phyloP scores from a whole-genome alignment of 345 rosid genomes.

The Populus alba region DNA sequence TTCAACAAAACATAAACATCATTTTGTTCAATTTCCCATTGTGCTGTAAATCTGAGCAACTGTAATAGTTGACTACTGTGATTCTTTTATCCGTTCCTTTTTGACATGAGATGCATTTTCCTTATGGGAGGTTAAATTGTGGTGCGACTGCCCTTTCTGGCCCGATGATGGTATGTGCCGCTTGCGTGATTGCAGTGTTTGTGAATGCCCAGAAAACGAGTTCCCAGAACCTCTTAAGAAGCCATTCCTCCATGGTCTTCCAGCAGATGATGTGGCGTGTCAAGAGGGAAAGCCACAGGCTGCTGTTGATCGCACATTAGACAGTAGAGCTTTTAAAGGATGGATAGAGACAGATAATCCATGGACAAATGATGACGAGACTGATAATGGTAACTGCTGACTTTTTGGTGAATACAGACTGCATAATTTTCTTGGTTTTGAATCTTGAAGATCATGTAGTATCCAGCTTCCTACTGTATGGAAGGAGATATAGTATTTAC shows the following conservation, averaged over 20 bases:
- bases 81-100: not conserved
- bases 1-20: not conserved
- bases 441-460: not conserved
- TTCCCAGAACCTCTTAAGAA: conserved; percentile 76
- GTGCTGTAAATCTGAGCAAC: not conserved
- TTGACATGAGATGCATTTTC: not conserved
- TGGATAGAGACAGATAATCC: conserved; percentile 93
- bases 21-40: not conserved
- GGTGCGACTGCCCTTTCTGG: conserved; percentile 73
- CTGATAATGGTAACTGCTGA: conserved; percentile 63
- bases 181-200: conserved; percentile 90
- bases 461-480: not conserved
- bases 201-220: conserved; percentile 93
- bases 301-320: conserved; percentile 82
- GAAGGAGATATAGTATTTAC: not conserved
- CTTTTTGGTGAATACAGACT: not conserved
- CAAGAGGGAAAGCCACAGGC: conserved; percentile 96
- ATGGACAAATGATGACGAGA: conserved; percentile 95
- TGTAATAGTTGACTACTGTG: not conserved
- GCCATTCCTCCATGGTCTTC: conserved; percentile 45
- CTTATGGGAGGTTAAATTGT: not conserved
- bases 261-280: conserved; percentile 61
- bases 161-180: conserved; percentile 65
- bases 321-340: conserved; percentile 68
- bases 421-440: not conserved